A percentile compares a stretch with the other conserved stretches of the same genome.
Evolutionary conservation across 2,329 filamentous ascomycete genomes (phyloP).

Genomic region (Nothomitra cinnamomea): DNA sequence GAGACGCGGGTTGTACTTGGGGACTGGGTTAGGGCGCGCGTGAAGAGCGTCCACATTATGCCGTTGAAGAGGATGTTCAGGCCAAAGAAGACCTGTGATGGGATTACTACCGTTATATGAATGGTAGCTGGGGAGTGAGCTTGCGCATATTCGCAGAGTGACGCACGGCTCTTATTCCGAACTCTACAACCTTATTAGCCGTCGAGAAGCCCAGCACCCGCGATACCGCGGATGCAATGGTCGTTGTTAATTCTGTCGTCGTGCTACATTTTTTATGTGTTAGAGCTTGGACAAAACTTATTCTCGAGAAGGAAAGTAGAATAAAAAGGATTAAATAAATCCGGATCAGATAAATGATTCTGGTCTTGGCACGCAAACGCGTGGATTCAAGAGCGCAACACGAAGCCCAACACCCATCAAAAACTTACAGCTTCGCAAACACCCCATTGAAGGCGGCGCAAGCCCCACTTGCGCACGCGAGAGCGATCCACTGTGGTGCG

Average conservation of each 20-base stretch:
- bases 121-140: too few relatives aligned
- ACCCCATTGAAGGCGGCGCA: conserved; percentile 71
- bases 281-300: background rate
- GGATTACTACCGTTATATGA: background rate
- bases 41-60: conserved; percentile 51
- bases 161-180: conserved; percentile 31
- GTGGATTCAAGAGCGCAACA: too few relatives aligned
- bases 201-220: conserved; percentile 27
- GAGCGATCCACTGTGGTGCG: conserved; percentile 40
- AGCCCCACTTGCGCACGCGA: conserved; percentile 56
- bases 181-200: conserved; percentile 31
- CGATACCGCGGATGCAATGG: conserved; percentile 32
- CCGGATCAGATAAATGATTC: background rate
- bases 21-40: conserved; percentile 40
- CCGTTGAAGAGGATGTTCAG: conserved; percentile 62
- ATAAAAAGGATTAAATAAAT: background rate
- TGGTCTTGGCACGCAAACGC: background rate
- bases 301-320: background rate
- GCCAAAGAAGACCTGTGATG: conserved; percentile 48
- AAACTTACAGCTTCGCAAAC: conserved; percentile 59
- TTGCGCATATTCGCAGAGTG: too few relatives aligned
- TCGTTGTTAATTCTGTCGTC: conserved; percentile 40
- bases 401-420: background rate
- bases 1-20: conserved; percentile 44
- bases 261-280: conserved; percentile 25